Evolutionary conservation across 2,329 filamentous ascomycete genomes (phyloP).

Genomic region (Phyllachora maydis): DNA sequence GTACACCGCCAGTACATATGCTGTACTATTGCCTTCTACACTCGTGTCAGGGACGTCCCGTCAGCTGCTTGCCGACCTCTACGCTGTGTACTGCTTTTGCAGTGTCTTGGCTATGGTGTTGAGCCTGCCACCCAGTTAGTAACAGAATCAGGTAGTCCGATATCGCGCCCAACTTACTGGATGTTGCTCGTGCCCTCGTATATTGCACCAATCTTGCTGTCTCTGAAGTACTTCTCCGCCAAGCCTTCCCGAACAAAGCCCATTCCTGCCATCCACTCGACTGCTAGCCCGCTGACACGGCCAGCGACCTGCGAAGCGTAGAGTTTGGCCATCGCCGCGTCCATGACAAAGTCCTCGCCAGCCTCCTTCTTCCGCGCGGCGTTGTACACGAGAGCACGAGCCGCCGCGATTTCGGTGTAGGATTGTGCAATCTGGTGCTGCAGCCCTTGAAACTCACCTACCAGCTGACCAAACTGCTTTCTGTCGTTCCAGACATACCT

Average conservation of each 20-base stretch:
- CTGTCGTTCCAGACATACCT: constrained; percentile 95
- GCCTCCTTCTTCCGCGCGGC: constrained; percentile 96
- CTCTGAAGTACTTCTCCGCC: constrained; percentile 93
- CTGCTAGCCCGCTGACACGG: constrained; percentile 61
- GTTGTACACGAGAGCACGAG: constrained; percentile 84
- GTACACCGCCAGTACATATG: no score
- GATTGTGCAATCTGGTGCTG: constrained; percentile 96
- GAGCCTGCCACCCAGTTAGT: constrained; percentile 18
- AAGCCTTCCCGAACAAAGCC: constrained; percentile 92
- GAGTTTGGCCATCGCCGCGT: constrained; percentile 96
- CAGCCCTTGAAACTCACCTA: constrained; percentile 98
- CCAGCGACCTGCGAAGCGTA: constrained; percentile 86
- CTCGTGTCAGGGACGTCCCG: no score
- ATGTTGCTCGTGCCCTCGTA: constrained; percentile 83
- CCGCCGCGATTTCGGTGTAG: constrained; percentile 82
- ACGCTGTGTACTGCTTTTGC: constrained; percentile 37
- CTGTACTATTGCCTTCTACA: no score
- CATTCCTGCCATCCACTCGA: constrained; percentile 99
- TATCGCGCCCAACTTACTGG: constrained; percentile 25
- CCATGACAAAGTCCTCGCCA: constrained; percentile 81
- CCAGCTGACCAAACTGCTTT: constrained; percentile 81
- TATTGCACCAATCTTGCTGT: constrained; percentile 96
- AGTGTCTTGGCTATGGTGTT: constrained; percentile 43
- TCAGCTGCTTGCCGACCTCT: no score
- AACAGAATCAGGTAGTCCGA: neutral